phyloP scores from a whole-genome alignment of 306 rosid genomes.

The Cicer cuneatum region DNA sequence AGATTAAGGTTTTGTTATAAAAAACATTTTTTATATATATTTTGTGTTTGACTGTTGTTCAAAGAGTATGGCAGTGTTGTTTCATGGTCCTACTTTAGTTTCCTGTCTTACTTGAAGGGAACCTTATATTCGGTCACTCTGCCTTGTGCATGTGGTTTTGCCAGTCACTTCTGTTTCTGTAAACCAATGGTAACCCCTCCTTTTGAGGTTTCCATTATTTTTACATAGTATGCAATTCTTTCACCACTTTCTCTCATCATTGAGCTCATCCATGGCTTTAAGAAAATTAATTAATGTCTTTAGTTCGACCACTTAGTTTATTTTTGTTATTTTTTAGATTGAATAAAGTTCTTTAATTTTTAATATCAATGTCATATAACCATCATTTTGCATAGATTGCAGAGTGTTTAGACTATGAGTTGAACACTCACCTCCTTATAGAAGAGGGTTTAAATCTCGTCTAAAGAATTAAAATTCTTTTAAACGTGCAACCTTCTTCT shows the following conservation, averaged over 20 bases:
- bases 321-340: neutral
- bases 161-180: conserved; percentile 24
- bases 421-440: neutral
- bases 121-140: conserved; percentile 32
- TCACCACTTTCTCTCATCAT: neutral
- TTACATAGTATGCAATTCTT: conserved; percentile 2
- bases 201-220: neutral
- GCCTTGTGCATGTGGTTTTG: conserved; percentile 40
- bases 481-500: too few species aligned
- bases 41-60: conserved; percentile 30
- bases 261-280: neutral
- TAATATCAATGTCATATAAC: neutral
- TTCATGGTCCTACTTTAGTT: conserved; percentile 41
- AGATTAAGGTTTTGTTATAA: neutral
- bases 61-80: conserved; percentile 18
- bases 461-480: too few species aligned
- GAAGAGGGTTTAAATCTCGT: neutral
- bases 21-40: conserved; percentile 16
- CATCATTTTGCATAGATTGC: neutral
- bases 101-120: conserved; percentile 38
- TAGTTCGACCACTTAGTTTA: neutral
- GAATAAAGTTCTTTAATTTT: neutral
- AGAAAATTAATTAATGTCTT: too few species aligned
- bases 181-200: neutral
- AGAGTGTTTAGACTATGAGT: neutral